Conservation (phyloP, 148 eudicot species). For the Rhododendron kiyosumense region DNA sequence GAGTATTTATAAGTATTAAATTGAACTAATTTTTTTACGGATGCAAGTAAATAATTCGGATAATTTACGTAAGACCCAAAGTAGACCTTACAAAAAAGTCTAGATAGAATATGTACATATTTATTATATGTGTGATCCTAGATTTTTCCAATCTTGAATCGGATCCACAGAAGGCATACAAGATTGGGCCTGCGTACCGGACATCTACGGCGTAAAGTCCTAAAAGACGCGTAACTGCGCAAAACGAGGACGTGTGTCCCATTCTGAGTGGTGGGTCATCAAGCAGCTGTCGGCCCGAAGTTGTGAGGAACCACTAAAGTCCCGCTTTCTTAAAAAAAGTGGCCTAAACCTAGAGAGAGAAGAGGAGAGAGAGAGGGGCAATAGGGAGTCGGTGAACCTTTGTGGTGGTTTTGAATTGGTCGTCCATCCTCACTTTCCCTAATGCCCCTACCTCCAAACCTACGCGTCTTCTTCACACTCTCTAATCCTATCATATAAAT, state of each 20-base stretch:
- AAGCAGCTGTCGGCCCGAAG: background rate
- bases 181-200: too few relatives aligned
- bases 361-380: background rate
- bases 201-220: background rate
- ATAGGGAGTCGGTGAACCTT: background rate
- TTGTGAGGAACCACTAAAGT: background rate
- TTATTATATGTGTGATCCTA: too few relatives aligned
- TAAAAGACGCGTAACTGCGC: background rate
- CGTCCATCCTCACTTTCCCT: background rate
- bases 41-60: too few relatives aligned
- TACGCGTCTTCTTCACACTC: background rate
- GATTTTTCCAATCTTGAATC: too few relatives aligned
- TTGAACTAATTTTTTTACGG: too few relatives aligned
- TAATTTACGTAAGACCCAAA: accelerated
- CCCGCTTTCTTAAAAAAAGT: background rate
- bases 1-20: too few relatives aligned
- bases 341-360: background rate
- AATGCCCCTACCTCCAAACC: background rate
- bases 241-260: background rate
- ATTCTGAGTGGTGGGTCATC: background rate
- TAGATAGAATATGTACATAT: too few relatives aligned
- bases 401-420: background rate
- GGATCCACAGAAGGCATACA: too few relatives aligned
- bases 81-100: too few relatives aligned
- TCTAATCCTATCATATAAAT: too few relatives aligned